Evolutionary conservation across 164 flowering plant genomes (phyloP), one percentile per base, ranked within the genome.

Genomic region (Dillenia suffruticosa): DNA sequence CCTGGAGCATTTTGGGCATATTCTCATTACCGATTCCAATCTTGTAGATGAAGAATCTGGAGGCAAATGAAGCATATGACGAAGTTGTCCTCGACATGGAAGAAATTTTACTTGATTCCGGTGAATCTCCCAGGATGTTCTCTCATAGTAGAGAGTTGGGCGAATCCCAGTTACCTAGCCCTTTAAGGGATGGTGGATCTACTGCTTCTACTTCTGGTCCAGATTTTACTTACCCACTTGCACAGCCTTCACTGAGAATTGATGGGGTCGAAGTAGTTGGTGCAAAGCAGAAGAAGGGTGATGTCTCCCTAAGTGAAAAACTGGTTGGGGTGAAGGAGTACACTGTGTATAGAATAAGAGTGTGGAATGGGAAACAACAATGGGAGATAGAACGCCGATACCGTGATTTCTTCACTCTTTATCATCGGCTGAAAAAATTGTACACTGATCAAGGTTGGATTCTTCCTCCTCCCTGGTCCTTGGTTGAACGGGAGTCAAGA

Each of bases 341-440:
- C 65, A 89, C 96, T 56, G 86, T 85, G 4, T 94, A 94, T 63
- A 70, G n/a, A 60, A 66, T 94, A 63, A 84, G 83, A 72, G 96
- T 87, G 46, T 80, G 89, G 89, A 81, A 84, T 69, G 95, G 93
- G 63, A 70, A 73, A 49, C 78, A 82, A 49, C 80, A 81, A 7
- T 94, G 96, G 96, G 96, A 94, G 68, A 85, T 91, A 59, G 98
- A 91, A 70, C 87, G 86, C 12, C 78, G 98, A 55, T 94, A 94
- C 64, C 93, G 97, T 63, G 98, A 94, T 66, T 94, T 94, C 67
- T 71, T 55, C 69, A 76, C 88, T 54, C 96, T 94, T 48, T 85
- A 87, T 72, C 82, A 79, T 46, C 83, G 81, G 24, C 56, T 94
- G 72, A 87, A 89, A 71, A 65, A 75, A 48, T 52, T 75, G 9